phyloP scores from a whole-genome alignment of 352 stramenopile species.

The Phytophthora cactorum region DNA sequence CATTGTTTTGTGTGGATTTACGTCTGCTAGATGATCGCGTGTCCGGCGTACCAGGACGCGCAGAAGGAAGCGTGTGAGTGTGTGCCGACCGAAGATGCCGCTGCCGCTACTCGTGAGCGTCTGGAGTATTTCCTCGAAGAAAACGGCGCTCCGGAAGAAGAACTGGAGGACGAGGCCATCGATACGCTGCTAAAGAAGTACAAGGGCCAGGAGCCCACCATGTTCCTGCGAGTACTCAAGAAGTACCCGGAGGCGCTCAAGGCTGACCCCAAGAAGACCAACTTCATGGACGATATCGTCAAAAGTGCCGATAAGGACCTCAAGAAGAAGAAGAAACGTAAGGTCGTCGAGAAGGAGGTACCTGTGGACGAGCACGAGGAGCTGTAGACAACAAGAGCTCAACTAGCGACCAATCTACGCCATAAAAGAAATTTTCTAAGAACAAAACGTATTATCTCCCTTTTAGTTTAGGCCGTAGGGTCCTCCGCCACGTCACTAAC shows the following conservation, averaged over 20 bases:
- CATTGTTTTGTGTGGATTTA: not conserved
- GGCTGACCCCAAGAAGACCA: conserved; percentile 47
- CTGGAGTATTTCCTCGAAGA: conserved; percentile 63
- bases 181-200: conserved; percentile 73
- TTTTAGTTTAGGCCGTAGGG: conserved; percentile 12
- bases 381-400: conserved; percentile 23
- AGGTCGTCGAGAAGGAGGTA: conserved; percentile 18
- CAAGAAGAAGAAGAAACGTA: conserved; percentile 30
- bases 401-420: not conserved
- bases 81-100: conserved; percentile 38
- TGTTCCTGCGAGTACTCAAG: conserved; percentile 64
- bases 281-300: conserved; percentile 67
- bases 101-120: conserved; percentile 44
- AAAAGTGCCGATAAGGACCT: conserved; percentile 23
- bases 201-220: conserved; percentile 59
- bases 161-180: conserved; percentile 44
- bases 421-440: not conserved
- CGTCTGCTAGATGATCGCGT: conserved; percentile 60
- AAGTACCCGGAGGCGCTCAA: conserved; percentile 71
- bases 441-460: conserved; percentile 2
- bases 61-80: conserved; percentile 80
- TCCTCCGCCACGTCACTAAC: conserved; percentile 65
- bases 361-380: conserved; percentile 45
- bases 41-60: conserved; percentile 64
- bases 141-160: conserved; percentile 46